Percentiles rank a stretch among this genome's conserved stretches.
Conservation (phyloP, 306 rosid genomes). For the Myrica gale region DNA sequence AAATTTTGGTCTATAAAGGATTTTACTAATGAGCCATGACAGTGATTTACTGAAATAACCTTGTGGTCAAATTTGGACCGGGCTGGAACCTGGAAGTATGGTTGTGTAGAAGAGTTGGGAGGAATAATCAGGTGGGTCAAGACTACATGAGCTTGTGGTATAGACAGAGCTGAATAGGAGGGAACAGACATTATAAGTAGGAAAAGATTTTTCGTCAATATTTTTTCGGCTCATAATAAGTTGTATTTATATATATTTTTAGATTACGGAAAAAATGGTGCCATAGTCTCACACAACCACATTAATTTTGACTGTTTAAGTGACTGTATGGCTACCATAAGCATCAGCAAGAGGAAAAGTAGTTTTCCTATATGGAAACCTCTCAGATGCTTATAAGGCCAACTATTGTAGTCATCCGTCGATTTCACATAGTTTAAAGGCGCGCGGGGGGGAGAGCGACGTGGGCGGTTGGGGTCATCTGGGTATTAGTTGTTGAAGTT, state of each 20-base stretch:
- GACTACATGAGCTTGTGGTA: not conserved
- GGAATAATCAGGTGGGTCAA: not conserved
- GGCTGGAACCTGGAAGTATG: too few relatives aligned
- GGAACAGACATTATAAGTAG: too few relatives aligned
- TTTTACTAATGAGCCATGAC: not conserved
- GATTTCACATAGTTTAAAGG: not conserved
- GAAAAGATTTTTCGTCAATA: too few relatives aligned
- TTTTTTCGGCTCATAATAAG: too few relatives aligned
- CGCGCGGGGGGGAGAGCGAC: not conserved
- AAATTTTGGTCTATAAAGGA: not conserved
- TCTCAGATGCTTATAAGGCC: not conserved
- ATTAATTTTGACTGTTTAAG: too few relatives aligned
- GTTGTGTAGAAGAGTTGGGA: not conserved
- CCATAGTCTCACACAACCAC: too few relatives aligned
- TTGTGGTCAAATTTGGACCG: not conserved
- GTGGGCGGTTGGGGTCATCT: conserved; percentile 14
- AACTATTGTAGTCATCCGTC: conserved; percentile 20
- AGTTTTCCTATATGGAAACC: not conserved
- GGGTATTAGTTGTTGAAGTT: conserved; percentile 36
- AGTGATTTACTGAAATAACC: not conserved
- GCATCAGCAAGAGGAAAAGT: not conserved
- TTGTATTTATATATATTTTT: too few relatives aligned
- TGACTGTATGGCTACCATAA: too few relatives aligned
- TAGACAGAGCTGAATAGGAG: too few relatives aligned
- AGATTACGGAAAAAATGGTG: too few relatives aligned